Percentiles rank a stretch among this genome's conserved stretches.
phyloP scores from a whole-genome alignment of 225 moss, liverwort and hornwort species.

The Sphagnum tenellum region DNA sequence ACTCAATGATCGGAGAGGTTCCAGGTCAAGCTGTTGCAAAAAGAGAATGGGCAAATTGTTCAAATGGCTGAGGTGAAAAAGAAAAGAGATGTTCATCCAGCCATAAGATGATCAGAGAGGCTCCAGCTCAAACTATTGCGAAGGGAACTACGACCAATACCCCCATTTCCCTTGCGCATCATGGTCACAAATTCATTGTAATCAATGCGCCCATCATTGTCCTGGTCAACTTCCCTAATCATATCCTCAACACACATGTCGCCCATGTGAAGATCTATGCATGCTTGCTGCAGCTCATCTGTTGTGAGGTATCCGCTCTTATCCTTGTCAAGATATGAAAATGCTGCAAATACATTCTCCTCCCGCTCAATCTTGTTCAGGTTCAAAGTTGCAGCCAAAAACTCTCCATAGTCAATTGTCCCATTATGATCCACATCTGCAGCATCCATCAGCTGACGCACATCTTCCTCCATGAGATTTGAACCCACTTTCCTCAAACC shows the following conservation, averaged over 20 bases:
- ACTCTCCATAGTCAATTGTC: slow-evolving; percentile 5
- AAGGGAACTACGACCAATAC: too few relatives aligned
- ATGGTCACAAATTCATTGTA: slow-evolving; percentile 5
- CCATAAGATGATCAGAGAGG: too few relatives aligned
- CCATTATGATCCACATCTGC: slow-evolving; percentile 3
- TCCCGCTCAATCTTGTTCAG: slow-evolving; percentile 2
- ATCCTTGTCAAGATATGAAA: slow-evolving; percentile 5
- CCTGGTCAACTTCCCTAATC: slow-evolving; percentile 4
- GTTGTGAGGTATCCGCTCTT: slow-evolving; percentile 3
- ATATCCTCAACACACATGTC: slow-evolving; percentile 5
- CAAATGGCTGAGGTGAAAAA: too few relatives aligned
- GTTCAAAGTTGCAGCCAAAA: slow-evolving; percentile 2
- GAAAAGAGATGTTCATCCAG: too few relatives aligned
- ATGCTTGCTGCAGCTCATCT: slow-evolving; percentile 4
- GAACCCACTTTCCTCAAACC: not conserved
- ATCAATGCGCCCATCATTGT: slow-evolving; percentile 6
- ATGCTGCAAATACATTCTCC: slow-evolving; percentile 1
- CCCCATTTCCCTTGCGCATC: slow-evolving; percentile 5
- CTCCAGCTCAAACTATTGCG: too few relatives aligned
- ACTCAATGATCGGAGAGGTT: too few relatives aligned
- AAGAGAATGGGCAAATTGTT: too few relatives aligned
- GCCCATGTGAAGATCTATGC: not conserved
- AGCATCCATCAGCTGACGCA: not conserved
- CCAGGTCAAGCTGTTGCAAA: too few relatives aligned
- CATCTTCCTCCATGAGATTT: slow-evolving; percentile 2